Base-by-base conservation (phyloP, 176 grass and related monocot species). In the Oryza officinalis region DNA sequence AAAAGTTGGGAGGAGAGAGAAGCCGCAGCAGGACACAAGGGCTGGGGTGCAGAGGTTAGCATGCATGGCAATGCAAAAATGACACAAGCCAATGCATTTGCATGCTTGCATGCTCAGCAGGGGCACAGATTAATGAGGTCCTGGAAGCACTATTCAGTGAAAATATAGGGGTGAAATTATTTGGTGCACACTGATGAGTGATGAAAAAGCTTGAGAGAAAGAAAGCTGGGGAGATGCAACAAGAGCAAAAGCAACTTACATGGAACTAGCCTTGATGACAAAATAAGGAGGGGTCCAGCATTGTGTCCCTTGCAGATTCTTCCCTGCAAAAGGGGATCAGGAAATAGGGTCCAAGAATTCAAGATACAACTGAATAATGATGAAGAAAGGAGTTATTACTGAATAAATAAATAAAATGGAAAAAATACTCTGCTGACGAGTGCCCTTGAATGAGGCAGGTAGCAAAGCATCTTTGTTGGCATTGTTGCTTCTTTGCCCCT, bases 51-150 rank as follows among this genome's bases (percentile, higher is more conserved):
- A 91, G 71, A 47, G 69, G n/a, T 1, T 4, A 57, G 50, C 32
- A 80, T 37, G 47, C 77, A 69, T 71, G 43, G 77, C 76, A 50
- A 84, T 70, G 75, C 64, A 65, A 84, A 77, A 74, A 79, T 79
- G 80, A 90, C 84, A 78, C 26, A 4, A 77, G 52, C 13, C 40
- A 8, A 22, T 57, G 57, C 57, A 61, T 61, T 38, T 60, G 54
- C 54, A 60, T 54, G 33, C 33, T 75, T 67, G 63, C 68, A 80
- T 65, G 76, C 59, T 54, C 77, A 45, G 35, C 74, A 63, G 60
- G 74, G 75, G 76, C 73, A 87, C 86, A 35, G 82, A 90, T 93
- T 85, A 40, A 73, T 79, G 82, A 50, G 88, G 68, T 84, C 68
- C 77, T 83, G 3, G 22, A 70, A 69, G 23, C 60, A 31, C 38